Conservation (phyloP, 768 basidiomycete genomes). For the Lentinula sp. region DNA sequence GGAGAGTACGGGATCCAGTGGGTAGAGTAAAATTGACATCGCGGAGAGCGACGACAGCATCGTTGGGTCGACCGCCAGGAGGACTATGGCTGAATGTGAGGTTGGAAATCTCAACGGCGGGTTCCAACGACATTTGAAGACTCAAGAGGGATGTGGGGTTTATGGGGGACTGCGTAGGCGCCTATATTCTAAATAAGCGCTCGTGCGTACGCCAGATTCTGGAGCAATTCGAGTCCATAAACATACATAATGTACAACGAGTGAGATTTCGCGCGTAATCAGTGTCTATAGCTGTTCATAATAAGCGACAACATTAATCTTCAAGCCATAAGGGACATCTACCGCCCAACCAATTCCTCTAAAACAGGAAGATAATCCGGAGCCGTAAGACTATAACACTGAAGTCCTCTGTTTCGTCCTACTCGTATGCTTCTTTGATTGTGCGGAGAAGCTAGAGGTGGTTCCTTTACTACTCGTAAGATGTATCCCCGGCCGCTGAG, state of each 20-base stretch:
- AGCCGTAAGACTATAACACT: not conserved
- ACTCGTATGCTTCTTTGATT: not conserved
- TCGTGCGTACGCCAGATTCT: no score
- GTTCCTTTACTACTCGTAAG: not conserved
- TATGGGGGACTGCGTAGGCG: no score
- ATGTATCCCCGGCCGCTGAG: not conserved
- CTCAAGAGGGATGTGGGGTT: no score
- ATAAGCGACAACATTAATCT: not conserved
- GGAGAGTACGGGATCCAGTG: constrained; percentile 73
- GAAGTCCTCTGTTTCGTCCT: not conserved
- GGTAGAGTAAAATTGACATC: constrained; percentile 64
- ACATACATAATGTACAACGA: no score
- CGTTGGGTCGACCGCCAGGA: not conserved
- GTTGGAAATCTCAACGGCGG: not conserved
- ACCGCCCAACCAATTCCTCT: not conserved
- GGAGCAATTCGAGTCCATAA: no score
- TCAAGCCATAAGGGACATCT: not conserved
- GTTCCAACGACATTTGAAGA: not conserved
- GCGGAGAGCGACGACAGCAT: constrained; percentile 34
- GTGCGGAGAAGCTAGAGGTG: not conserved
- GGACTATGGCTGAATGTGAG: constrained; percentile 3
- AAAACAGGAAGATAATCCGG: constrained; percentile 3
- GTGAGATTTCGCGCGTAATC: no score
- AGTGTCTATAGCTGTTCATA: not conserved
- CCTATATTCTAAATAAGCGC: no score